Base-by-base conservation (phyloP, 495 filamentous ascomycete species). In the Hypoxylon rickii region DNA sequence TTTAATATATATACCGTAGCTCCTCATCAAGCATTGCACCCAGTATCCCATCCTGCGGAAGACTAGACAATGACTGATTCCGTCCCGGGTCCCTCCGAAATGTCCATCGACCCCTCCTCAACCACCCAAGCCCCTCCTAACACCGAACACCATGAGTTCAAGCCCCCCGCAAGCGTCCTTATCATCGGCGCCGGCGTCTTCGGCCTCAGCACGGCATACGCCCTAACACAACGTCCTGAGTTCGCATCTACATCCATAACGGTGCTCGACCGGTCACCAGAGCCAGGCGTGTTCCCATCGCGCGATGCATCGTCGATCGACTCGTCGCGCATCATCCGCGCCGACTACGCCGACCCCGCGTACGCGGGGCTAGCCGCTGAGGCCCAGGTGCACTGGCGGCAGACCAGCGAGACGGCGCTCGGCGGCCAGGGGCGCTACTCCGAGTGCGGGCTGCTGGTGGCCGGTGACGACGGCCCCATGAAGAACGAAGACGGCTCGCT, bases 111-210 rank as follows among this genome's bases (percentile, higher is more conserved):
- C 50, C 32, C 15, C 13, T 15, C n/a, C 40, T 18, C 19, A n/a
- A 47, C 36, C 58, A 55, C 41, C 52, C 42, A 0, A 33, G 39
- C 31, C 16, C 51, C 16, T 10, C 38, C 2, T 18, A 21, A 3
- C 17, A 55, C 56, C 13, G 8, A 21, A 2, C 29, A 36, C 21
- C 29, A 7, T n/a, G 22, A 29, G 11, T 44, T 42, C 46, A 21
- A 47, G 1, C 40, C 70, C 16, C 78, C 77, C 24, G 64, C 70
- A 7, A 84, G 81, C 22, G 85, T 92, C 55, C 74, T 92, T 44
- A 89, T 93, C 51, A 73, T 92, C 8, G 89, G 89, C 56, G 84
- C 86, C 39, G 89, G 89, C 40, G 85, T 90, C 53, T 92, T 92
- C 56, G 89, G 89, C 61, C 79, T 83, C 40, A 85, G 84, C 24